A percentile compares a stretch with the other conserved stretches of the same genome.
These are phyloP conservation scores for Toxoplasma gondii DNA, from an alignment of 169 alveolate species.

Conservation along the genomic window DNA sequence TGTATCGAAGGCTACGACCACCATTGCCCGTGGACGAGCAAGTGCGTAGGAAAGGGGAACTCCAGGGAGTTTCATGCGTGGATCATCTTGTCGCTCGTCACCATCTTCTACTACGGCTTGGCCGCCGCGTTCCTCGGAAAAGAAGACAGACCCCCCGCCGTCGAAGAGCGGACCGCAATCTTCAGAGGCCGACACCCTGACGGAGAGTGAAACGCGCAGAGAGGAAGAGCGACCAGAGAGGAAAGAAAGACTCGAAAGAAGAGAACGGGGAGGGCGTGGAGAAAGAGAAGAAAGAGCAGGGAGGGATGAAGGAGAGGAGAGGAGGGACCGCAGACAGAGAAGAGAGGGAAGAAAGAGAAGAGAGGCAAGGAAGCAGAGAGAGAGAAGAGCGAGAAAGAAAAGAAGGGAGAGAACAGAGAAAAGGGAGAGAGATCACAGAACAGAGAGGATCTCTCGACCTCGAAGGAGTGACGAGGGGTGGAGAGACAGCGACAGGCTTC, in stretches of 20 bases:
- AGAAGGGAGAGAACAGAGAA: not conserved
- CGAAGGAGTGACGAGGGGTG: not conserved
- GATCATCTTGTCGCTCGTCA: constrained; percentile 10
- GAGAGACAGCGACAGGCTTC: not conserved
- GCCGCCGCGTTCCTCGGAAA: constrained; percentile 24
- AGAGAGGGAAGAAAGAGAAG: too few species aligned
- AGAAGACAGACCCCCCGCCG: not conserved
- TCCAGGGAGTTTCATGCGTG: constrained; percentile 69
- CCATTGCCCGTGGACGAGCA: constrained; percentile 92
- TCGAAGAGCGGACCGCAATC: not conserved
- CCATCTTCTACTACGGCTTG: constrained; percentile 50
- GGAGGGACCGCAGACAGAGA: too few species aligned
- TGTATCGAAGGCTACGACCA: constrained; percentile 86
- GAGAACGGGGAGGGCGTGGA: too few species aligned
- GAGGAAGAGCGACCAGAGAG: not conserved
- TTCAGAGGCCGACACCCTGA: not conserved
- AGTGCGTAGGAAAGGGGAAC: constrained; percentile 85
- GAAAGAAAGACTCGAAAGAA: not conserved
- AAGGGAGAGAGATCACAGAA: not conserved
- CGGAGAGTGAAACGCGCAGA: not conserved
- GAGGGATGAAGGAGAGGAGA: too few species aligned
- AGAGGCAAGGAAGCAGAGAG: too few species aligned
- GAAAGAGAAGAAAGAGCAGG: too few species aligned
- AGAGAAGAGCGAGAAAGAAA: not conserved
- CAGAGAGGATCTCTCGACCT: not conserved